Base-by-base conservation (phyloP, 192 early-diverging fungal species). In the Podila clonocystis region DNA sequence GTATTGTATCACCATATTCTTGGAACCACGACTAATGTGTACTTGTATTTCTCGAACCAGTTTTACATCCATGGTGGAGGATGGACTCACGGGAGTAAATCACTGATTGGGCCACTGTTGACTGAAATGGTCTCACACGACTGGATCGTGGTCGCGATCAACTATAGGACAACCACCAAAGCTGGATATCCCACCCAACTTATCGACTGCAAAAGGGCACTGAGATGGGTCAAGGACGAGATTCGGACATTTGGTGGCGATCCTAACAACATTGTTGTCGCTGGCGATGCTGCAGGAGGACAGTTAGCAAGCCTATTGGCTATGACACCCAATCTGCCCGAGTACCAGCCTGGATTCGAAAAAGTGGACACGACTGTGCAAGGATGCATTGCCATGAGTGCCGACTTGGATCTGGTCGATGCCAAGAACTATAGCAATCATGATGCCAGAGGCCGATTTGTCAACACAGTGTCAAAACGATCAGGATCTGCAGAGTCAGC, bases 21-120 rank as follows among this genome's bases (percentile, higher is more conserved):
- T 45, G 41, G 13, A 45, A 2, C 8, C 26, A 9, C 8, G 7
- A 22, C 52, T 22, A 1, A 55, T 28, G 24, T 8, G 5, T 62
- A 15, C 15, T 48, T 52, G 33, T 30, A 22, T 63, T 36, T 30
- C 34, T 15, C 29, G 4, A 17, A 8, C 5, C 73, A 90, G 90
- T 72, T 92, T 64, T 89, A 89, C 66, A 82, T 90, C 22, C 91
- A 92, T 82, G 92, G 92, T 41, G 91, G 91, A 28, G 85, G 85
- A 22, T 93, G 91, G 91, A 77, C 78, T 30, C 50, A 69, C n/a
- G 90, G 90, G 17, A 82, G 85, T 68, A 92, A 93, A 73, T 75
- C 85, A 62, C 34, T 86, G 22, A 83, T 87, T 63, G 79, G 84
- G 28, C 76, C 83, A 24, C 41, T 84, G 22, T 15, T 75, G 31